phyloP scores from a whole-genome alignment of 192 early-diverging fungal species.

The Coemansia sp. region DNA sequence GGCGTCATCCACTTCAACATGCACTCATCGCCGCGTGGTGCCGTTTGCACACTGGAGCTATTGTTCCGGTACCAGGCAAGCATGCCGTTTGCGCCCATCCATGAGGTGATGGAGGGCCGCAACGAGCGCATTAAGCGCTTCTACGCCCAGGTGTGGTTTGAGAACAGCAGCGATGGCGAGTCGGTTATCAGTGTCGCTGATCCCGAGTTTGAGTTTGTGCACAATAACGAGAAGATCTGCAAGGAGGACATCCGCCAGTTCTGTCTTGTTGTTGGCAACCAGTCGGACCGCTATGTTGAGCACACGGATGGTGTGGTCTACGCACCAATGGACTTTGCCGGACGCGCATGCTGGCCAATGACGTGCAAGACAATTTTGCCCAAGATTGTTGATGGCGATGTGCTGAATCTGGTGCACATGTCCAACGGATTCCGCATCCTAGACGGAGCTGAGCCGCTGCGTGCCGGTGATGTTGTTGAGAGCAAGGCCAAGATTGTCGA shows the following conservation, averaged over 20 bases:
- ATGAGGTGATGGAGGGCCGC: constrained; percentile 57
- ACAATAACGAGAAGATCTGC: constrained; percentile 69
- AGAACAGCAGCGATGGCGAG: constrained; percentile 52
- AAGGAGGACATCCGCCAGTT: constrained; percentile 93
- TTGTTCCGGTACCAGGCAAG: constrained; percentile 79
- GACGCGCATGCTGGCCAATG: constrained; percentile 72
- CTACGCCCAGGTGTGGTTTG: constrained; percentile 57
- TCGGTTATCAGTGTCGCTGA: constrained; percentile 61
- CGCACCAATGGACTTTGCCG: constrained; percentile 68
- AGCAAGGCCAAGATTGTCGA: constrained; percentile 83
- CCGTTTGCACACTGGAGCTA: constrained; percentile 73
- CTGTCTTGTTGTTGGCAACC: constrained; percentile 58
- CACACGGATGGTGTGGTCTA: constrained; percentile 91
- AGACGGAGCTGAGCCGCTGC: constrained; percentile 68
- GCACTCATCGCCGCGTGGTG: constrained; percentile 54
- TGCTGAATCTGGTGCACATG: constrained; percentile 89
- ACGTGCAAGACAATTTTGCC: constrained; percentile 92
- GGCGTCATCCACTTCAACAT: constrained; percentile 63
- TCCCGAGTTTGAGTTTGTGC: constrained; percentile 68
- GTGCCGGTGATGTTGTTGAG: constrained; percentile 80
- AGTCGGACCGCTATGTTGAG: constrained; percentile 80
- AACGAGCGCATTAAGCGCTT: constrained; percentile 80
- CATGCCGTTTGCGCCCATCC: constrained; percentile 80
- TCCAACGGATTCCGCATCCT: constrained; percentile 91
- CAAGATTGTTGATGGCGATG: constrained; percentile 90